Evolutionary conservation across 768 basidiomycete genomes (phyloP), one percentile per base, ranked within the genome.

Genomic region (Cyathus striatus): DNA sequence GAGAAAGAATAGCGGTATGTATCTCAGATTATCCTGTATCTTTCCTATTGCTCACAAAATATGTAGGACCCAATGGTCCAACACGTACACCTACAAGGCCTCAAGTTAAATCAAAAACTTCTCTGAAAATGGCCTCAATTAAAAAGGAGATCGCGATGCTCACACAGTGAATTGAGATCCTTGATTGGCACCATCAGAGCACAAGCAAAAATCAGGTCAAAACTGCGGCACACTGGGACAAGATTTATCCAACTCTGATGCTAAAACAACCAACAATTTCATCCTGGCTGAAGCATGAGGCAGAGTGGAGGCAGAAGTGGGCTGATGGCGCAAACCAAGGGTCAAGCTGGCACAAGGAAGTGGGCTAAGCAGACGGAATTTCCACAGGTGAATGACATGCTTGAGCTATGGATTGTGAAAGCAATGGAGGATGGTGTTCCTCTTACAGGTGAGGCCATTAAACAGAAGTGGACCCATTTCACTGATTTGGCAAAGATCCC

Each of bases 391-490:
- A 47, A 45, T 0, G 57, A 66, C 17, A 65, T 65, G 60, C 25
- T 69, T 49, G 49, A 63, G 1, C 46, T 67, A 0, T 70, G 69
- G 67, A 55, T 68, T 6, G 47, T 47, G n/a, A 59, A 65, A 34
- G 68, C 63, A n/a, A 60, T 62, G 58, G 24, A 26, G 1, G 55
- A 65, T 43, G 42, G 41, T 1, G 36, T 72, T 16, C 14, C 53
- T 0, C 22, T 73, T 14, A 71, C 54, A 23, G 62, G 65, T 1
- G 59, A 60, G n/a, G 57, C 66, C 10, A 45, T 72, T 30, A 26
- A 39, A 0, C 51, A 62, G 24, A 69, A n/a, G n/a, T n/a, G n/a
- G n/a, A n/a, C n/a, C n/a, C n/a, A n/a, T n/a, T n/a, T n/a, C n/a
- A n/a, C n/a, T 3, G 54, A 67, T 14, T 42, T 58, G 22, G 52